Base-by-base conservation (phyloP, 2,329 filamentous ascomycete genomes). In the Clonostachys solani region DNA sequence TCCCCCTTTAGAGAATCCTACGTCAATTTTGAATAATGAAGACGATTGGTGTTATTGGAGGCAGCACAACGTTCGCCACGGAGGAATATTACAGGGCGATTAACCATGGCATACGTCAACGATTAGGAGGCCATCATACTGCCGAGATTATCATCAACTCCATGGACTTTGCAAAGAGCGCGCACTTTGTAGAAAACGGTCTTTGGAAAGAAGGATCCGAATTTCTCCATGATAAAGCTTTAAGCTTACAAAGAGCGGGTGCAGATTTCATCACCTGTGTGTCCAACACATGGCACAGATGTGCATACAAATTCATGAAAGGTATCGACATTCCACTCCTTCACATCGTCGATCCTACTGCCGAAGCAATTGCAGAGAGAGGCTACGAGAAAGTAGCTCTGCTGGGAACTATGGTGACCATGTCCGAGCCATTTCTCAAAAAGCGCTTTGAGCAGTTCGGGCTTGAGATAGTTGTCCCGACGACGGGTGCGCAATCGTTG, bases 61-160 rank as follows among this genome's bases (percentile, higher is more conserved):
- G 58, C 13, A 60, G 58, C 56, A 60, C 53, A 42, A 59, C 53
- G 53, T 54, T 59, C 12, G 58, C 58, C 0, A 60, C 56, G 2
- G 50, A 52, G 0, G 56, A 51, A 1, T 60, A 60, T 47, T 60
- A 60, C 40, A 53, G 56, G 34, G 51, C 55, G 10, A 58, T 60
- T 43, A 59, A 59, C 16, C 49, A 54, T 6, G 53, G 53, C 2
- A 55, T 60, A 2, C 52, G 55, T 3, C 18, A 54, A 5, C 40
- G 53, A 5, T 47, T 50, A 8, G 56, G 56, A 16, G 56, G 56
- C 2, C 38, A 58, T 4, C 56, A 60, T 42, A 59, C 58, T 0
- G 52, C 56, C 0, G 41, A 48, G 0, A 58, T 52, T 41, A 38
- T 60, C 16, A 33, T 60, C 4, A 46, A 50, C n/a, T 60, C 56